Base-by-base conservation (phyloP, 352 stramenopile genomes). In the Thraustochytrium striatum region DNA sequence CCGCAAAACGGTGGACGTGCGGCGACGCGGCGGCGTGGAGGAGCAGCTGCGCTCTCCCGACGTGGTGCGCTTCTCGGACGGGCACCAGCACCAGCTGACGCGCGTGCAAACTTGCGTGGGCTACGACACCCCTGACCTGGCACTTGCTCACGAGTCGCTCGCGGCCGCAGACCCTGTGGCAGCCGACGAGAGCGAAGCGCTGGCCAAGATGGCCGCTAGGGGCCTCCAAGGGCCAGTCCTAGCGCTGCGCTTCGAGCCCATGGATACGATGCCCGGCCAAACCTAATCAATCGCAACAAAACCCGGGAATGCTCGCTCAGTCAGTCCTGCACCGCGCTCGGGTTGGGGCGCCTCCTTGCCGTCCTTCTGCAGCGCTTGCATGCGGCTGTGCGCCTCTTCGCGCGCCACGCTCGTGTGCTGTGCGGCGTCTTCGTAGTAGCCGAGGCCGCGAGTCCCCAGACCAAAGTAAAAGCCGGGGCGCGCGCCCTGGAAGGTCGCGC, bases 401-500 rank as follows among this genome's bases (percentile, higher is more conserved):
- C 52, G 44, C 32, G n/a, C 7, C 2, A 58, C 8, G 25, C 13
- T 9, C 39, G 16, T 55, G 47, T 75, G 41, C 39, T 70, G 65
- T 28, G 30, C 2, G 8, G 21, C 2, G 72, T 83, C 79, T 9
- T 32, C 35, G 57, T 83, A 83, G 57, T 83, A 83, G 13, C 79
- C 79, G 1, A 83, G 28, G 9, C 79, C 79, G 55, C 61, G 3
- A 11, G 36, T 13, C 8, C 79, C 79, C 7, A 83, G 32, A 35
- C 79, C 35, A 36, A 83, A 83, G 30, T 82, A 21, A 43, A 57
- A 57, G 30, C 79, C 79, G 39, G 50, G 3, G 13, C 47, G n/a
- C 39, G 52, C 35, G 35, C 79, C 79, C 43, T 61, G 41, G 61
- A 83, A 83, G 16, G 61, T 36, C 30, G 53, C 57, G 25, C 47